A percentile compares a stretch with the other conserved stretches of the same genome.
These are phyloP conservation scores for Brassica balearica DNA, from an alignment of 441 rosid species.

Conservation along the genomic window DNA sequence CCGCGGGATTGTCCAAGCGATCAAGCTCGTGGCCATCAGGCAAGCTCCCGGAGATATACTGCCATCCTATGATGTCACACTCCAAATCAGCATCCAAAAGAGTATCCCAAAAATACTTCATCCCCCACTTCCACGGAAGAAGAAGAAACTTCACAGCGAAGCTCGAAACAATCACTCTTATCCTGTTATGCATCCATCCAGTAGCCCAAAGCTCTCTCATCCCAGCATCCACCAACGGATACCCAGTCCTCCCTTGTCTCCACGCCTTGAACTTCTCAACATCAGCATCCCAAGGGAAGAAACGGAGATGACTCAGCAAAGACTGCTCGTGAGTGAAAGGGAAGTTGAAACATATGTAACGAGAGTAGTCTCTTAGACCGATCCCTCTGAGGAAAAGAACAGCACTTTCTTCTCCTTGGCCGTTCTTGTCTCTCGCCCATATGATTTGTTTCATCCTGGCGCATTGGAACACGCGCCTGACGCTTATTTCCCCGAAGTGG, in stretches of 20 bases:
- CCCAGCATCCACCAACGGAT: conserved; percentile 96
- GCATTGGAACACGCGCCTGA: conserved; percentile 72
- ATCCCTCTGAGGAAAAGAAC: conserved; percentile 73
- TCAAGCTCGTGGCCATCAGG: conserved; percentile 93
- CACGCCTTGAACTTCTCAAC: conserved; percentile 74
- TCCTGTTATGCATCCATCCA: conserved; percentile 88
- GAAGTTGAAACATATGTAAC: conserved; percentile 90
- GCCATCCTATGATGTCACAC: conserved; percentile 92
- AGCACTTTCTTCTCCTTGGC: conserved; percentile 65
- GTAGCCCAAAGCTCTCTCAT: conserved; percentile 99
- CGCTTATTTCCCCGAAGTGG: conserved; percentile 87
- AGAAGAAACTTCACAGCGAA: conserved; percentile 87
- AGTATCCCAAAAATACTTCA: conserved; percentile 97
- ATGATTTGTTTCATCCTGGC: conserved; percentile 69
- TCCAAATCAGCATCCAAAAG: conserved; percentile 93
- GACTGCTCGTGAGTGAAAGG: conserved; percentile 88
- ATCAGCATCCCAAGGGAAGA: conserved; percentile 82
- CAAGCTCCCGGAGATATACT: conserved; percentile 90
- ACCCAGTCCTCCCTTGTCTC: conserved; percentile 95
- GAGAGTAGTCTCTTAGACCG: conserved; percentile 88
- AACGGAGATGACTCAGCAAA: conserved; percentile 64
- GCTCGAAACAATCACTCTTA: conserved; percentile 87
- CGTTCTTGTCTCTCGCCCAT: conserved; percentile 72
- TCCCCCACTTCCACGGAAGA: conserved; percentile 97
- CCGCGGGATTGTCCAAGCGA: conserved; percentile 88